Percentiles rank a stretch among this genome's conserved stretches.
These are phyloP conservation scores for Cladophialophora chaetospira DNA, from an alignment of 2,329 filamentous ascomycete species.

Conservation along the genomic window DNA sequence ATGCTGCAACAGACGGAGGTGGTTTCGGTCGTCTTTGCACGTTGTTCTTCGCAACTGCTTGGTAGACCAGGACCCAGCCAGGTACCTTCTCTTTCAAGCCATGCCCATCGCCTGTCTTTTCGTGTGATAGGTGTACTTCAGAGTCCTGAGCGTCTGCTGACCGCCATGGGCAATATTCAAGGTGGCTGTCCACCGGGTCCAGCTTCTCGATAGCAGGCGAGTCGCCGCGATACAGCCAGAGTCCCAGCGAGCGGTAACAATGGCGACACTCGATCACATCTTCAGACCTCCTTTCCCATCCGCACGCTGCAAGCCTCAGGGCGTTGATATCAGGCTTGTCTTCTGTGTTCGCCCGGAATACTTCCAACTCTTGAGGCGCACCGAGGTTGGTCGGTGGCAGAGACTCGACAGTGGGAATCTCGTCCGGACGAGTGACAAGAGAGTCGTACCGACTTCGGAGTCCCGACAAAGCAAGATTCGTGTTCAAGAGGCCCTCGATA, in stretches of 20 bases:
- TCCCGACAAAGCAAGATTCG: slow-evolving; percentile 58
- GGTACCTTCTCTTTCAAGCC: slow-evolving; percentile 23
- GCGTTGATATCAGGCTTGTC: slow-evolving; percentile 57
- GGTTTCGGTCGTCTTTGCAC: slow-evolving; percentile 14
- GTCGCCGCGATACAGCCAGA: slow-evolving; percentile 76
- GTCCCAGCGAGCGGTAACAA: slow-evolving; percentile 82
- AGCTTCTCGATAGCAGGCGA: slow-evolving; percentile 71
- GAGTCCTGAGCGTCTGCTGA: slow-evolving; percentile 32
- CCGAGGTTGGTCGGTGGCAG: slow-evolving; percentile 48
- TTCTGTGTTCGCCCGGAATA: slow-evolving; percentile 26
- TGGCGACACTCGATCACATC: slow-evolving; percentile 77
- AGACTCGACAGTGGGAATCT: slow-evolving; percentile 47
- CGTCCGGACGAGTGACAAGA: slow-evolving; percentile 42
- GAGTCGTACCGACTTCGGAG: slow-evolving; percentile 67
- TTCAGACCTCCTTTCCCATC: slow-evolving; percentile 66
- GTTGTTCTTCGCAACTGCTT: slow-evolving; percentile 29
- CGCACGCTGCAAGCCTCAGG: slow-evolving; percentile 69
- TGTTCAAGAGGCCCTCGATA: slow-evolving; percentile 62
- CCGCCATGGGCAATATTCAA: slow-evolving; percentile 79
- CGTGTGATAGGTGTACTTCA: slow-evolving; percentile 20
- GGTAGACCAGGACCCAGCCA: slow-evolving; percentile 31
- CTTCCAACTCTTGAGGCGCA: slow-evolving; percentile 37
- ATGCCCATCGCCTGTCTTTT: background rate
- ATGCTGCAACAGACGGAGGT: slow-evolving; percentile 3
- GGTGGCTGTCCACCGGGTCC: slow-evolving; percentile 71